phyloP scores from a whole-genome alignment of 2,329 filamentous ascomycete genomes.

The Fusarium subtropicale region DNA sequence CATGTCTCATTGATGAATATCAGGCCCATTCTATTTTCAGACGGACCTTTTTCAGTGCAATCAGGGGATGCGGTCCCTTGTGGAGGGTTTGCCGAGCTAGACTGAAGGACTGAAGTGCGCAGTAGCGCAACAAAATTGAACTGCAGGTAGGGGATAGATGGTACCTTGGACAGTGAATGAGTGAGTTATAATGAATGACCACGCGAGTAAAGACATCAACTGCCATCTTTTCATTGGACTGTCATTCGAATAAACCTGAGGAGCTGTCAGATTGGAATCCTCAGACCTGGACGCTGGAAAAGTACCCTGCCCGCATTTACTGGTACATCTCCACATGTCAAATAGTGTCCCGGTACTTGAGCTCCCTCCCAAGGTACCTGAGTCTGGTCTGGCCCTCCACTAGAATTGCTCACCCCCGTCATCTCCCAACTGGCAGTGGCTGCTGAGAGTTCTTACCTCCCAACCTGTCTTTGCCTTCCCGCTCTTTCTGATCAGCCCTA shows the following conservation, averaged over 20 bases:
- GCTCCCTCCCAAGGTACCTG: constrained; percentile 32
- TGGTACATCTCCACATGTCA: constrained; percentile 18
- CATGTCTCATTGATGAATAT: constrained; percentile 14
- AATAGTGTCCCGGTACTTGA: constrained; percentile 19
- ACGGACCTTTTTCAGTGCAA: constrained; percentile 12
- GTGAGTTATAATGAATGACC: constrained; percentile 12
- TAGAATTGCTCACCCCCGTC: constrained; percentile 31
- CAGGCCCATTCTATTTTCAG: constrained; percentile 14
- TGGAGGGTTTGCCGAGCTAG: constrained; percentile 7
- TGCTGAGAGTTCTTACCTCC: constrained; percentile 36
- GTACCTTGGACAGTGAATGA: neutral
- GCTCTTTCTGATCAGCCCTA: constrained; percentile 47
- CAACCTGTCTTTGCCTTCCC: constrained; percentile 32
- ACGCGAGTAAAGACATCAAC: constrained; percentile 26
- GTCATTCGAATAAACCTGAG: constrained; percentile 16
- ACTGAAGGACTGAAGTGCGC: constrained; percentile 5
- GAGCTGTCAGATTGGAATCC: constrained; percentile 23
- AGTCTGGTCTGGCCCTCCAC: constrained; percentile 7
- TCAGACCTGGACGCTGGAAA: constrained; percentile 10
- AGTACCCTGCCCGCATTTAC: constrained; percentile 26
- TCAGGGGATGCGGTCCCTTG: constrained; percentile 20
- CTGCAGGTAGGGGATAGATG: neutral
- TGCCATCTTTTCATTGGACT: constrained; percentile 31
- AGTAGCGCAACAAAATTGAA: constrained; percentile 14
- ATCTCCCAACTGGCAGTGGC: constrained; percentile 26